Percentiles rank a stretch among this genome's conserved stretches.
phyloP scores from a whole-genome alignment of 2,329 filamentous ascomycete genomes.

The Cladophialophora bantiana region DNA sequence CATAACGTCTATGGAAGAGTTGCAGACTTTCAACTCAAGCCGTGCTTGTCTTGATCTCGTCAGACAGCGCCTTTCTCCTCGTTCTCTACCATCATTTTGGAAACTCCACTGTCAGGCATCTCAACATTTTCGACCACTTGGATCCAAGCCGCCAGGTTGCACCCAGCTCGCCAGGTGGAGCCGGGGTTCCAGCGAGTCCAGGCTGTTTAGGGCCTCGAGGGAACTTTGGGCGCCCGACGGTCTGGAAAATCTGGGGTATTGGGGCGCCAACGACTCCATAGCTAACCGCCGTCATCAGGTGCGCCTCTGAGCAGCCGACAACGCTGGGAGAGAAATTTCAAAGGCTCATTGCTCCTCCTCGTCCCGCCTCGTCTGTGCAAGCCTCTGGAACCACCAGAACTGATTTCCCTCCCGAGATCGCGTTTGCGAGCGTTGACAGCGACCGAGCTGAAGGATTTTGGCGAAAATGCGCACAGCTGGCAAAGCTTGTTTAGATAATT shows the following conservation, averaged over 20 bases:
- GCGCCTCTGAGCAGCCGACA: background rate
- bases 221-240: background rate
- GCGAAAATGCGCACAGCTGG: background rate
- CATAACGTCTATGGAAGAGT: background rate
- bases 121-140: background rate
- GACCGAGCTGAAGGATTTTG: background rate
- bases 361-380: background rate
- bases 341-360: background rate
- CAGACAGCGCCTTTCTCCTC: background rate
- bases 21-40: background rate
- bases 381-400: background rate
- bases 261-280: background rate
- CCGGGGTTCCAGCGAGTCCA: background rate
- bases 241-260: background rate
- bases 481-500: constrained; percentile 1
- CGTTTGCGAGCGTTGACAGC: background rate
- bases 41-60: background rate
- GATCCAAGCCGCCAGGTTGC: background rate
- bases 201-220: background rate
- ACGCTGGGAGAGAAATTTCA: background rate
- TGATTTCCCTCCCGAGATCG: background rate
- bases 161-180: background rate
- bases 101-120: background rate
- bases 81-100: background rate
- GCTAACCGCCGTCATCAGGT: background rate